Percentiles rank a stretch among this genome's conserved stretches.
Conservation (phyloP, 176 grass and related monocot genomes). For the Secale cereale region DNA sequence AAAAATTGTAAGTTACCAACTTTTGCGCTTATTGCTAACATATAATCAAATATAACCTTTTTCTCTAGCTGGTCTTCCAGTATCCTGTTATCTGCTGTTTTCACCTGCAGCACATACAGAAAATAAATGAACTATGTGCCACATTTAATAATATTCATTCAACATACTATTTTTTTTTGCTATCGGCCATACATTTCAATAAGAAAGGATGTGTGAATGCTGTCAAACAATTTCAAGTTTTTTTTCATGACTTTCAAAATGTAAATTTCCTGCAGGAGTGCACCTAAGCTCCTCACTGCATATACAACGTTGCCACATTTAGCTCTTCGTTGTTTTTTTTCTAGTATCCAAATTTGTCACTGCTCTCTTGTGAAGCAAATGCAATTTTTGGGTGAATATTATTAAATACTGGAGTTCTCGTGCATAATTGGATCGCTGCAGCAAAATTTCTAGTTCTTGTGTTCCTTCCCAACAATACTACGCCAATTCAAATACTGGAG, state of each 20-base stretch:
- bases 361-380: neutral
- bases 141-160: neutral
- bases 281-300: too few relatives aligned
- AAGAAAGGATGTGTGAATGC: neutral
- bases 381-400: neutral
- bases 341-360: neutral
- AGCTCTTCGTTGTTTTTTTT: neutral
- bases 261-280: too few relatives aligned
- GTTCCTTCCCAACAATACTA: neutral
- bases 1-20: constrained; percentile 11
- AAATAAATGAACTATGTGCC: neutral
- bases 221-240: too few relatives aligned
- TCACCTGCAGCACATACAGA: constrained; percentile 63
- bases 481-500: too few relatives aligned
- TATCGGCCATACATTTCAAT: neutral
- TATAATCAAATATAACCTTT: constrained; percentile 48
- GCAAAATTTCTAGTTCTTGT: neutral
- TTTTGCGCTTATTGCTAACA: constrained; percentile 1
- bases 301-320: neutral
- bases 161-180: neutral
- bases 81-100: constrained; percentile 91
- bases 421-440: neutral
- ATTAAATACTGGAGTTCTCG: too few relatives aligned
- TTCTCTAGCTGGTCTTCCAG: constrained; percentile 91
- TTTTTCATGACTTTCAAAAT: too few relatives aligned